Percentiles rank a stretch among this genome's conserved stretches.
Evolutionary conservation across 1,284 basidiomycete species (phyloP).

Genomic region (Leccinum proximum): DNA sequence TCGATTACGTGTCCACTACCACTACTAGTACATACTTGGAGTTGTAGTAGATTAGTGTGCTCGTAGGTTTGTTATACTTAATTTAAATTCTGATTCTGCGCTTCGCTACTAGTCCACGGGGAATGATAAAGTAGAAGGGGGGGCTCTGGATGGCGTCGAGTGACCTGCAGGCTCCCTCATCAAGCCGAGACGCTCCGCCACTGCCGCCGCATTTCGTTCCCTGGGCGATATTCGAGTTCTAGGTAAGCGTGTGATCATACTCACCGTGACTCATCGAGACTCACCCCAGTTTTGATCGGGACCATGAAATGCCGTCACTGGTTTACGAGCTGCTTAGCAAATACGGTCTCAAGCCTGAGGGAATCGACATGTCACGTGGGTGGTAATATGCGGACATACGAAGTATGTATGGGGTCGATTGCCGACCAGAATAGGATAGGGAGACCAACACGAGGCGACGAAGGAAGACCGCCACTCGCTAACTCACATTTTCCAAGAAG

Average conservation of each 20-base stretch:
- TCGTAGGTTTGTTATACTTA: no score
- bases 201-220: constrained; percentile 2
- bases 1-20: no score
- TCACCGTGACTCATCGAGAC: not conserved
- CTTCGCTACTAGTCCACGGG: no score
- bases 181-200: no score
- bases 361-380: constrained; percentile 24
- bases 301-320: constrained; percentile 18
- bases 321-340: constrained; percentile 1
- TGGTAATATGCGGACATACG: constrained; percentile 17
- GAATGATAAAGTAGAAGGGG: no score
- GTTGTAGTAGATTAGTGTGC: no score
- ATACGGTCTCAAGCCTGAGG: constrained; percentile 3
- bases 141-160: no score
- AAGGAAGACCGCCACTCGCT: constrained; percentile 7
- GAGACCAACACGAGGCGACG: constrained; percentile 16
- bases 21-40: no score
- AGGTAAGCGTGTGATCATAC: constrained; percentile 10
- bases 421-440: constrained; percentile 12
- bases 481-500: constrained; percentile 12
- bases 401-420: constrained; percentile 15
- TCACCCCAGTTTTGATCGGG: constrained; percentile 14
- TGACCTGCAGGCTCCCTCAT: no score
- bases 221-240: not conserved
- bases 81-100: no score